A percentile compares a stretch with the other conserved stretches of the same genome.
Evolutionary conservation across 2,329 filamentous ascomycete genomes (phyloP).

Genomic region (Aspergillus proliferans): DNA sequence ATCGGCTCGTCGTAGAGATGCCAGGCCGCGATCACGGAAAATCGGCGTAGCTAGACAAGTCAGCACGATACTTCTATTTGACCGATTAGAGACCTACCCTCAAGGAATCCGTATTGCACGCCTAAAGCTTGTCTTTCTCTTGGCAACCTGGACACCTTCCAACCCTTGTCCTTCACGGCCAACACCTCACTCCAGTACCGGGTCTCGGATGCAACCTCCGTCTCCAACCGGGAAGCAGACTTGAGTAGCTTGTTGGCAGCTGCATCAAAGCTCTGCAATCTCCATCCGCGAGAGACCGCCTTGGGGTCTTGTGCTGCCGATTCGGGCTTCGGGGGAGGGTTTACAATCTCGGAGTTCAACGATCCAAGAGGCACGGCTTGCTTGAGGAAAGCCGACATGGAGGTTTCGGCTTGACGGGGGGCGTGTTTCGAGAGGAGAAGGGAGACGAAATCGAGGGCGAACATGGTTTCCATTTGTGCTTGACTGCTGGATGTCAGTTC

Average conservation of each 20-base stretch:
- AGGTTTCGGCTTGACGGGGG: conserved; percentile 62
- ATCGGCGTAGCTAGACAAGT: conserved; percentile 43
- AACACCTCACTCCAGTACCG: conserved; percentile 86
- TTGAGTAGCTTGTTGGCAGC: conserved; percentile 67
- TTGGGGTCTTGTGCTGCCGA: conserved; percentile 50
- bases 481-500: conserved; percentile 22
- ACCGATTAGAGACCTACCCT: conserved; percentile 46
- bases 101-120: conserved; percentile 83
- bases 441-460: conserved; percentile 76
- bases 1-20: conserved; percentile 66
- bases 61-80: neutral
- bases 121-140: conserved; percentile 67
- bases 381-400: conserved; percentile 65
- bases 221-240: conserved; percentile 65
- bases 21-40: conserved; percentile 67
- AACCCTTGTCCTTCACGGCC: conserved; percentile 73
- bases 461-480: conserved; percentile 46
- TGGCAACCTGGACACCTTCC: conserved; percentile 75
- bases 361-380: conserved; percentile 68
- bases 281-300: conserved; percentile 61
- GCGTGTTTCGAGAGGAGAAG: conserved; percentile 74
- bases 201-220: conserved; percentile 72
- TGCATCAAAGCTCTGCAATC: conserved; percentile 67
- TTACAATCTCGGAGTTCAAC: conserved; percentile 61
- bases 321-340: conserved; percentile 54